These are phyloP conservation scores for Pestalotiopsis sp. DNA, from an alignment of 2,329 filamentous ascomycete species.

Conservation along the genomic window DNA sequence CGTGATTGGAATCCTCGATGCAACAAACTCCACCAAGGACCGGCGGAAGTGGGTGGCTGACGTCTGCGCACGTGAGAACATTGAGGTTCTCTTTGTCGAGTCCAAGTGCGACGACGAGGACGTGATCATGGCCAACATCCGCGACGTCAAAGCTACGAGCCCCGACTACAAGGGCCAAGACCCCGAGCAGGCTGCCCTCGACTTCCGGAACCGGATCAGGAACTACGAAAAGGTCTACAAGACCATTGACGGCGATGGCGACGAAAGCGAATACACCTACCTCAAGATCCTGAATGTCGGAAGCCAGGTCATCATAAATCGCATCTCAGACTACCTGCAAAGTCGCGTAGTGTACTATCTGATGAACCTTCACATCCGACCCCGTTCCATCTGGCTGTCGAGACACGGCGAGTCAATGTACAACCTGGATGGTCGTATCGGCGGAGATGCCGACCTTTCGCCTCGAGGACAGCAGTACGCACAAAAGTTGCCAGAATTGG, in stretches of 20 bases:
- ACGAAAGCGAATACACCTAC: conserved; percentile 88
- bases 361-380: conserved; percentile 98
- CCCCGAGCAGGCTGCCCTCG: conserved; percentile 84
- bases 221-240: conserved; percentile 98
- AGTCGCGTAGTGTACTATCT: conserved; percentile 97
- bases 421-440: conserved; percentile 89
- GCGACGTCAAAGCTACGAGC: conserved; percentile 95
- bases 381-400: conserved; percentile 94
- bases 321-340: conserved; percentile 94
- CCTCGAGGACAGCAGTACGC: conserved; percentile 87
- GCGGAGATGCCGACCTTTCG: conserved; percentile 87
- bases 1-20: conserved; percentile 91
- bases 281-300: conserved; percentile 98
- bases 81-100: conserved; percentile 95
- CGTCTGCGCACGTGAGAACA: conserved; percentile 71
- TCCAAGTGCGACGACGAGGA: conserved; percentile 96
- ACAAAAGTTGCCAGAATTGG: conserved; percentile 78
- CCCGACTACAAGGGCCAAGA: conserved; percentile 95
- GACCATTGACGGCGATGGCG: conserved; percentile 78
- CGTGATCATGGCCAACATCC: conserved; percentile 96
- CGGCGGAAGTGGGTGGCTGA: conserved; percentile 91
- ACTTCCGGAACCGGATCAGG: conserved; percentile 91
- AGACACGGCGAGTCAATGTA: conserved; percentile 93
- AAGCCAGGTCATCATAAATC: conserved; percentile 96
- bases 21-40: conserved; percentile 92